Conservation (phyloP, 805 yeast species). For the Metschnikowia gruessii region DNA sequence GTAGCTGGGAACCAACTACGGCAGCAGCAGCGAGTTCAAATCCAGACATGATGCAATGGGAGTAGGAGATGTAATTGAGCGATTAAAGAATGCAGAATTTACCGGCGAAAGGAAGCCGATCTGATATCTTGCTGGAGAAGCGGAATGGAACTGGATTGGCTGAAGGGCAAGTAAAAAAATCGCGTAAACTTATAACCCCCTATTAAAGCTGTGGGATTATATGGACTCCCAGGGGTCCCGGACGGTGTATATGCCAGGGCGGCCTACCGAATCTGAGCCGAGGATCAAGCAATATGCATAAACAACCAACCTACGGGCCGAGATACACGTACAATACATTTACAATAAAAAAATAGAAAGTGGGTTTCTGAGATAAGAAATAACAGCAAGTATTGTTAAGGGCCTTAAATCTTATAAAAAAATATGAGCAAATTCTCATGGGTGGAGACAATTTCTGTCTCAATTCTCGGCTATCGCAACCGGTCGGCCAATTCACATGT, state of each 20-base stretch:
- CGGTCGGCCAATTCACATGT: constrained; percentile 1
- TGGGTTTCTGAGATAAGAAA: background rate
- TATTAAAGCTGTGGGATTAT: background rate
- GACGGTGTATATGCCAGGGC: constrained; percentile 7
- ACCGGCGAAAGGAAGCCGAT: background rate
- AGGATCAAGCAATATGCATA: constrained; percentile 1
- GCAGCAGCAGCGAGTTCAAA: constrained; percentile 43
- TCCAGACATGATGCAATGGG: constrained; percentile 27
- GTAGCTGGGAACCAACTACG: constrained; percentile 42
- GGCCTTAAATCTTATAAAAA: background rate
- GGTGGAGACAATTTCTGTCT: background rate
- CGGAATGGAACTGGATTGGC: background rate
- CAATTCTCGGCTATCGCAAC: constrained; percentile 3
- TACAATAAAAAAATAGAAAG: background rate
- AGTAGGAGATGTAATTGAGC: background rate
- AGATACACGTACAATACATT: background rate
- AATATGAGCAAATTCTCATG: background rate
- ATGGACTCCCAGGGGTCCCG: background rate
- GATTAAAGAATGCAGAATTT: background rate
- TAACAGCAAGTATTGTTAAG: background rate
- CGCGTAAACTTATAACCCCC: background rate
- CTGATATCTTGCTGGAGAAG: background rate
- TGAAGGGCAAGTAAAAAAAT: background rate
- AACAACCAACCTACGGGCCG: background rate
- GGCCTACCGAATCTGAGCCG: background rate